phyloP scores from a whole-genome alignment of 1,284 basidiomycete genomes.

The Vanrija humicola region DNA sequence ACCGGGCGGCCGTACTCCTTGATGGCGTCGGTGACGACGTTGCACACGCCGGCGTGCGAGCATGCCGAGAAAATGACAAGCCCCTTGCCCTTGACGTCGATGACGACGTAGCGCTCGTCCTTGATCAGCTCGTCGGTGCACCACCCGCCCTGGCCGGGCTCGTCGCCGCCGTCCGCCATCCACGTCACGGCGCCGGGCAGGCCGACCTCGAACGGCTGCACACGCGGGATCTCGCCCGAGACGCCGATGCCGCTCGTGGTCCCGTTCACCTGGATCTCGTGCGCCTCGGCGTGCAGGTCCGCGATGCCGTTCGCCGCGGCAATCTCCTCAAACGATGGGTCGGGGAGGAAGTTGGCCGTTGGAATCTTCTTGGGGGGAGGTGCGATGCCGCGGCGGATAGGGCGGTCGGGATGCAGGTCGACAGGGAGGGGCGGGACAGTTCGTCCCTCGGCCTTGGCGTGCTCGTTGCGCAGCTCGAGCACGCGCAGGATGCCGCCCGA shows the following conservation, averaged over 20 bases:
- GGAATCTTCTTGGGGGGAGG: constrained; percentile 59
- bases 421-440: constrained; percentile 53
- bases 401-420: constrained; percentile 71
- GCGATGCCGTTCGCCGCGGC: constrained; percentile 56
- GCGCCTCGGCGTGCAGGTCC: constrained; percentile 59
- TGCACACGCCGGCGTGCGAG: constrained; percentile 78
- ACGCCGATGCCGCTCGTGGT: constrained; percentile 65
- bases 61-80: constrained; percentile 78
- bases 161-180: constrained; percentile 48
- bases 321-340: constrained; percentile 68
- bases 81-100: constrained; percentile 73
- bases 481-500: constrained; percentile 59
- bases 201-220: constrained; percentile 64
- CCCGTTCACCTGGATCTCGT: constrained; percentile 65
- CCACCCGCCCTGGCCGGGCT: constrained; percentile 50
- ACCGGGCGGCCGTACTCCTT: constrained; percentile 62
- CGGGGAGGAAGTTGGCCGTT: constrained; percentile 59
- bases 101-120: constrained; percentile 72
- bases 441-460: background rate
- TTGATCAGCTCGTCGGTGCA: constrained; percentile 65
- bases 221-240: constrained; percentile 71
- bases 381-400: constrained; percentile 67
- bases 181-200: constrained; percentile 65
- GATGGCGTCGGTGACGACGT: constrained; percentile 67
- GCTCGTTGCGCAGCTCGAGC: constrained; percentile 52